phyloP scores from a whole-genome alignment of 495 filamentous ascomycete genomes.

The Aspergillus kassunensis region DNA sequence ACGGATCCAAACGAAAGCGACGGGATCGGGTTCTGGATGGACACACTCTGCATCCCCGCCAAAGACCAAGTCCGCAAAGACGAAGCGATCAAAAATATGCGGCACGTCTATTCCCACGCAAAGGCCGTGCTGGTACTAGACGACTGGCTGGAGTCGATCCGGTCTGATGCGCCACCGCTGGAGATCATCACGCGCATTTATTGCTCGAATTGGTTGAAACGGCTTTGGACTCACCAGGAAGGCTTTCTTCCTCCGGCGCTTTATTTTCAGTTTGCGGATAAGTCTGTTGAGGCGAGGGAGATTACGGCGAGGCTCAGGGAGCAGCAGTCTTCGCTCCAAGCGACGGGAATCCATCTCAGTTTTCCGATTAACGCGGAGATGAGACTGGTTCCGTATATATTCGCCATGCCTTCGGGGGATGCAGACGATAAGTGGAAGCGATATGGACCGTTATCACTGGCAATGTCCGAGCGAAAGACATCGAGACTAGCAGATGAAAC shows the following conservation, averaged over 20 bases:
- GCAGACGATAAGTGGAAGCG: neutral
- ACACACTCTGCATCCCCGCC: conserved; percentile 6
- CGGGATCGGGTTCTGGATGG: conserved; percentile 12
- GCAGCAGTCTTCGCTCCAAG: neutral
- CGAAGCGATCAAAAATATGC: conserved; percentile 2
- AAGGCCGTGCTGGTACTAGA: conserved; percentile 7
- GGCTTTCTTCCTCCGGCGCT: conserved; percentile 5
- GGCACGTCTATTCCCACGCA: conserved; percentile 1
- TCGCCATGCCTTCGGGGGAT: neutral
- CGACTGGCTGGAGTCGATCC: conserved; percentile 4
- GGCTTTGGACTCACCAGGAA: conserved; percentile 12
- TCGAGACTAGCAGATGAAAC: conserved; percentile 3
- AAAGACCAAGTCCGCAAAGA: neutral
- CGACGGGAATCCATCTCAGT: neutral
- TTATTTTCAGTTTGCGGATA: conserved; percentile 5
- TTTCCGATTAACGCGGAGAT: neutral
- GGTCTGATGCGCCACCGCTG: neutral
- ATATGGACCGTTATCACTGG: neutral
- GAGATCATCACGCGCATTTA: conserved; percentile 5
- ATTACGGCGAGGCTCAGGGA: neutral
- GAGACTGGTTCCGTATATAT: too few species aligned
- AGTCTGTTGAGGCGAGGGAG: neutral
- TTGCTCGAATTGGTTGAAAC: conserved; percentile 7
- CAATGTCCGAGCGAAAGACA: conserved; percentile 8
- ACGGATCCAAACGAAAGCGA: neutral